Evolutionary conservation across 805 yeast genomes (phyloP).

Genomic region (Maudiozyma bulderi): DNA sequence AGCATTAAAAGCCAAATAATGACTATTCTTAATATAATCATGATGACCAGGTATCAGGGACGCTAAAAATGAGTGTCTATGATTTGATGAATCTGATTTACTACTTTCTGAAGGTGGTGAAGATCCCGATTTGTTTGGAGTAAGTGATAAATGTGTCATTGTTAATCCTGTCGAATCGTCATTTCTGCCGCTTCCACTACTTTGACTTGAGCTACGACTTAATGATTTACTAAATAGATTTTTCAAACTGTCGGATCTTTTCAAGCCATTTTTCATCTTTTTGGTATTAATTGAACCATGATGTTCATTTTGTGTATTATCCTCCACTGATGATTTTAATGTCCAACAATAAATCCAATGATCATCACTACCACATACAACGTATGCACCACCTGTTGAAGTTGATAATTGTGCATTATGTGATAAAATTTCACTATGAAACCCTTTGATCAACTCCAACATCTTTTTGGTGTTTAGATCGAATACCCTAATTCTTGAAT

Average conservation of each 20-base stretch:
- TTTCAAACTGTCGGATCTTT: slow-evolving; percentile 10
- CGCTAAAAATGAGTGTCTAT: slow-evolving; percentile 2
- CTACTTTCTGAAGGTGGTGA: not conserved
- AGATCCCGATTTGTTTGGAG: not conserved
- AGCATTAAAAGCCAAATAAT: slow-evolving; percentile 66
- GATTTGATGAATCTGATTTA: not conserved
- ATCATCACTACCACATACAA: slow-evolving; percentile 77
- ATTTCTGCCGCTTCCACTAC: not conserved
- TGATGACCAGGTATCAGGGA: not conserved
- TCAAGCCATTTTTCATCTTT: slow-evolving; percentile 1
- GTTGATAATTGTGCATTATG: slow-evolving; percentile 42
- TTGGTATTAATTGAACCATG: not conserved
- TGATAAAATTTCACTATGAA: slow-evolving; percentile 58
- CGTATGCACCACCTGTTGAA: slow-evolving; percentile 15
- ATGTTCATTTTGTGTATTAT: not conserved
- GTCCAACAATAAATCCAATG: slow-evolving; percentile 82
- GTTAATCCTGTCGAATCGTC: slow-evolving; percentile 1
- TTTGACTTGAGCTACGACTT: slow-evolving; percentile 7
- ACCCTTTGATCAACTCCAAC: slow-evolving; percentile 64
- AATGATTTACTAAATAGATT: slow-evolving; percentile 6
- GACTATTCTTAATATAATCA: slow-evolving; percentile 31
- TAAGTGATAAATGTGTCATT: not conserved
- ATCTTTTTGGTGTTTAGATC: slow-evolving; percentile 44
- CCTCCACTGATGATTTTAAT: slow-evolving; percentile 23
- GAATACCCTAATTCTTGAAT: slow-evolving; percentile 64